Conservation (phyloP, 2,329 filamentous ascomycete genomes). For the Colletotrichum sp. region DNA sequence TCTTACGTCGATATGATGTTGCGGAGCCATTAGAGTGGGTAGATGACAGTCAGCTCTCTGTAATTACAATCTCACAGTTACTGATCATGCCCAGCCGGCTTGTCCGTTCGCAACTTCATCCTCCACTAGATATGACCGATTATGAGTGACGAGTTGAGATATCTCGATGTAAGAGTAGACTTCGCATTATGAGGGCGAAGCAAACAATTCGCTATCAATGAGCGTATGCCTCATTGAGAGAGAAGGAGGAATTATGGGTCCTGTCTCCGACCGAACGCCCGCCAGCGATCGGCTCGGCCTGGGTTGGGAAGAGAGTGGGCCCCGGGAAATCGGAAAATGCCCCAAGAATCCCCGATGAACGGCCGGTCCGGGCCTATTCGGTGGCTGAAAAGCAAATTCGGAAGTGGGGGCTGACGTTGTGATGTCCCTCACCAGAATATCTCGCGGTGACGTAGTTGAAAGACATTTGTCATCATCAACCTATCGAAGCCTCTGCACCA, state of each 20-base stretch:
- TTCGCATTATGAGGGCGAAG: not conserved
- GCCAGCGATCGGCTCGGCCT: not conserved
- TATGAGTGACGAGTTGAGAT: not conserved
- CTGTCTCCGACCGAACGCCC: not conserved
- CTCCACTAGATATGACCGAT: not conserved
- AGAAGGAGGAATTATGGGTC: not conserved
- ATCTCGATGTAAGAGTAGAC: not conserved
- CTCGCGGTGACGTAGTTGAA: not conserved
- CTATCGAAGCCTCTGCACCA: not conserved
- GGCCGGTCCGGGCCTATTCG: not conserved
- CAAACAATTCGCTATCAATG: not conserved
- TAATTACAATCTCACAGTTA: not conserved
- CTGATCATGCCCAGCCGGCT: not conserved
- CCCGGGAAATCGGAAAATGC: not conserved
- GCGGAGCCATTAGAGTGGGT: not conserved
- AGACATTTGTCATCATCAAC: not conserved
- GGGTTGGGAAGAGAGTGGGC: not conserved
- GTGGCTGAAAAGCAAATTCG: not conserved
- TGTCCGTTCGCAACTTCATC: not conserved
- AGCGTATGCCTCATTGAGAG: not conserved
- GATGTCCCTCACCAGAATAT: not conserved
- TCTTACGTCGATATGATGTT: not conserved
- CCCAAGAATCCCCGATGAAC: not conserved
- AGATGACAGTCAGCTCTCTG: not conserved
- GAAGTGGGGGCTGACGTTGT: not conserved